phyloP scores from a whole-genome alignment of 2,329 filamentous ascomycete species.

The Alternaria gansuensis region DNA sequence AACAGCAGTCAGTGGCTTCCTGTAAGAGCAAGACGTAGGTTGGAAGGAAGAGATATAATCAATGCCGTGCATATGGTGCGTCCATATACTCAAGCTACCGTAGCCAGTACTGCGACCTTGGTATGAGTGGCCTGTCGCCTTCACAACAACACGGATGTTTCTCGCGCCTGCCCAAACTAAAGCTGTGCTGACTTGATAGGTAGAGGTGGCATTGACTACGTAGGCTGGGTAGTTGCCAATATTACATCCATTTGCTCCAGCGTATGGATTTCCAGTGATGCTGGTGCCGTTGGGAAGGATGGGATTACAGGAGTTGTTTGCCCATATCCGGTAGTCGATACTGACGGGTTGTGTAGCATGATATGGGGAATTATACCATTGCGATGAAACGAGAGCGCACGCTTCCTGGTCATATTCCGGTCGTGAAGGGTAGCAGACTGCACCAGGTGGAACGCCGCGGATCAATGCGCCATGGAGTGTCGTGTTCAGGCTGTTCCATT shows the following conservation, averaged over 20 bases:
- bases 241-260: slow-evolving; percentile 34
- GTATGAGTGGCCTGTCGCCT: slow-evolving; percentile 42
- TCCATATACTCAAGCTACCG: slow-evolving; percentile 41
- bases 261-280: slow-evolving; percentile 35
- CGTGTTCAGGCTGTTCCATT: slow-evolving; percentile 36
- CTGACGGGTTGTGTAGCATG: slow-evolving; percentile 41
- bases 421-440: slow-evolving; percentile 40
- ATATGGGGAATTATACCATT: slow-evolving; percentile 44
- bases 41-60: slow-evolving; percentile 32
- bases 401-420: slow-evolving; percentile 32
- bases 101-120: slow-evolving; percentile 34
- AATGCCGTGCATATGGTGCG: slow-evolving; percentile 40
- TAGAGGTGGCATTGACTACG: slow-evolving; percentile 39
- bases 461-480: slow-evolving; percentile 36
- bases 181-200: slow-evolving; percentile 29
- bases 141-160: slow-evolving; percentile 39
- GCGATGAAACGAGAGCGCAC: slow-evolving; percentile 32
- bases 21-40: slow-evolving; percentile 27
- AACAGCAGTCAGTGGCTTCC: slow-evolving; percentile 17
- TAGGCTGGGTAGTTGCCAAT: slow-evolving; percentile 41
- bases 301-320: slow-evolving; percentile 44
- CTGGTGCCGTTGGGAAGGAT: slow-evolving; percentile 45
- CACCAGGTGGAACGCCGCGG: slow-evolving; percentile 31
- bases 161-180: slow-evolving; percentile 37
- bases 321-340: slow-evolving; percentile 42